phyloP scores from a whole-genome alignment of 2,329 filamentous ascomycete genomes.

The Pseudocercospora crystallina region DNA sequence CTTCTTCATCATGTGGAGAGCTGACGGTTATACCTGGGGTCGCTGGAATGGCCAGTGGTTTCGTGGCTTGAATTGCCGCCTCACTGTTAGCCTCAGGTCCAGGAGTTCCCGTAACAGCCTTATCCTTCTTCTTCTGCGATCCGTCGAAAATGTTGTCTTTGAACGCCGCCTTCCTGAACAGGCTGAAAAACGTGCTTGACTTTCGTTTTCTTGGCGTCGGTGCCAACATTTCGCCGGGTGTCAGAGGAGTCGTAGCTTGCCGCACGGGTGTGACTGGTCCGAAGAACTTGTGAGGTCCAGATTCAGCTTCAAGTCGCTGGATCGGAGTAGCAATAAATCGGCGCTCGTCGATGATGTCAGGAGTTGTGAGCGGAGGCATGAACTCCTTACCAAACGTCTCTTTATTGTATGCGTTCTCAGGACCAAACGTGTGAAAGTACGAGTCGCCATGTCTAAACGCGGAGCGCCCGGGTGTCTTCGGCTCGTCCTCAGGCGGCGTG shows the following conservation, averaged over 20 bases:
- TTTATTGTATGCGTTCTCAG: slow-evolving; percentile 20
- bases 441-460: slow-evolving; percentile 21
- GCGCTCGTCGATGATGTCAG: slow-evolving; percentile 1
- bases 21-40: slow-evolving; percentile 20
- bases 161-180: slow-evolving; percentile 20
- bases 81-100: no score
- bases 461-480: slow-evolving; percentile 1
- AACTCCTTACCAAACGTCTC: slow-evolving; percentile 9
- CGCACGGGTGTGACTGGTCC: no score
- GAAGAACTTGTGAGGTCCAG: no score
- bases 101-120: no score
- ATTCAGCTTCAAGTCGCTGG: no score
- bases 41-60: neutral
- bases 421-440: slow-evolving; percentile 28
- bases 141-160: slow-evolving; percentile 10
- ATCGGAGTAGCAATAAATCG: neutral
- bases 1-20: slow-evolving; percentile 9
- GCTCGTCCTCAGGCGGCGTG: slow-evolving; percentile 27
- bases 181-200: slow-evolving; percentile 19
- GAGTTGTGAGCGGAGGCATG: slow-evolving; percentile 8
- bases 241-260: neutral
- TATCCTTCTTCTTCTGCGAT: neutral
- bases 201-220: slow-evolving; percentile 12
- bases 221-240: neutral
- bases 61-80: no score